Evolutionary conservation across 106 monocot species (phyloP).

Genomic region (Dioscorea alata): DNA sequence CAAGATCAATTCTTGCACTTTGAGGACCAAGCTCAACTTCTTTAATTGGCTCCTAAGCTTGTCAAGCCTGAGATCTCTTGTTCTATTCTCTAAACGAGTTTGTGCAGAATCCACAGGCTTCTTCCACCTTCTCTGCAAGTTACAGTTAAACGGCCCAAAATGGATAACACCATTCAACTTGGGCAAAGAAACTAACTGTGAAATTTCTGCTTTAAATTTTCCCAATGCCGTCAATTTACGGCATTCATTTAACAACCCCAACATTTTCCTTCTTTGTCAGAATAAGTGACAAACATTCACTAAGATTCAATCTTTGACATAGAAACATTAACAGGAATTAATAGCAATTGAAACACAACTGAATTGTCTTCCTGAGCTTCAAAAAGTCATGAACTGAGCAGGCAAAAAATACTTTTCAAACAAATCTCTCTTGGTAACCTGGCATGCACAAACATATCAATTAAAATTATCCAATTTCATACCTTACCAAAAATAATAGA

Average conservation of each 20-base stretch:
- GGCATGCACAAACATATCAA: too few relatives aligned
- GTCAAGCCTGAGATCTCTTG: conserved; percentile 57
- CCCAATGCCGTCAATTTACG: background rate
- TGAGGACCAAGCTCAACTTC: conserved; percentile 42
- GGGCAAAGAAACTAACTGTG: background rate
- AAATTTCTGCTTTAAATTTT: background rate
- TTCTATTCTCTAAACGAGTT: conserved; percentile 64
- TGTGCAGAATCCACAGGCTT: conserved; percentile 68
- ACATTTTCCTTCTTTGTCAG: background rate
- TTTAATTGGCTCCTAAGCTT: conserved; percentile 40
- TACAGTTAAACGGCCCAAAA: conserved; percentile 23
- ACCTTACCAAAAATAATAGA: too few relatives aligned
- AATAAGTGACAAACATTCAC: background rate
- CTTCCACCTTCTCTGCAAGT: conserved; percentile 47
- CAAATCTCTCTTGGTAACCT: too few relatives aligned
- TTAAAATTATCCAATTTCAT: too few relatives aligned
- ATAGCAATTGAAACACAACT: too few relatives aligned
- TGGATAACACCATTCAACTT: background rate
- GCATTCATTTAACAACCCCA: background rate
- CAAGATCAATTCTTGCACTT: conserved; percentile 34
- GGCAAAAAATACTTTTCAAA: too few relatives aligned
- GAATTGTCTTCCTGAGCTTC: too few relatives aligned
- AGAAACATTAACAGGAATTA: too few relatives aligned
- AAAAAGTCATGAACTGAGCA: too few relatives aligned
- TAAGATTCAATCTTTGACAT: too few relatives aligned